Conservation (phyloP, 2,329 filamentous ascomycete species). For the Hymenoscyphus scutula region DNA sequence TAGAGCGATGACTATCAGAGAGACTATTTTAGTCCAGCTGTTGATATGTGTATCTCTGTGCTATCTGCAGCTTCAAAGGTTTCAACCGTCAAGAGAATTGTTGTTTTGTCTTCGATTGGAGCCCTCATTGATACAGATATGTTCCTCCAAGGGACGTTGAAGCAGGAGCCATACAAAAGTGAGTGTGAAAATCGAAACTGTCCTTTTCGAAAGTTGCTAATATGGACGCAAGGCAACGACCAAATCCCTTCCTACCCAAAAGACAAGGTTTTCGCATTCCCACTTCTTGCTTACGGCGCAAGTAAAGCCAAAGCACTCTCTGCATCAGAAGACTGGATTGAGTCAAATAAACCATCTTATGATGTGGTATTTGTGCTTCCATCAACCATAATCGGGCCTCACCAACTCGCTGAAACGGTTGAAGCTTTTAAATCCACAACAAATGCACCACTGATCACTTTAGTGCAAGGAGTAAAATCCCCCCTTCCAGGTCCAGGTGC, state of each 20-base stretch:
- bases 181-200: no score
- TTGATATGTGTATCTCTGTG: conserved; percentile 20
- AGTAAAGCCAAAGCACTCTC: neutral
- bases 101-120: conserved; percentile 29
- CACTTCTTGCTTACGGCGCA: neutral
- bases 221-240: conserved; percentile 9
- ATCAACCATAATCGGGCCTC: neutral
- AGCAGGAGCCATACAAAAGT: neutral
- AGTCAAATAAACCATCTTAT: neutral
- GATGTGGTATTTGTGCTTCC: neutral
- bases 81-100: conserved; percentile 23
- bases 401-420: no score
- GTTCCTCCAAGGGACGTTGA: conserved; percentile 7
- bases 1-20: conserved; percentile 10
- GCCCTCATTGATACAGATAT: conserved; percentile 22
- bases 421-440: no score
- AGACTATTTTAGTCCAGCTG: conserved; percentile 19
- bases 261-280: neutral
- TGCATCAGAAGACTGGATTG: neutral
- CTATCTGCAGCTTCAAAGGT: conserved; percentile 21
- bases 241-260: conserved; percentile 12
- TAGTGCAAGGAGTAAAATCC: no score
- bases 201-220: no score
- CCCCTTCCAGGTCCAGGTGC: no score
- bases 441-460: no score